A percentile compares a stretch with the other conserved stretches of the same genome.
Conservation (phyloP, 768 basidiomycete genomes). For the Russula earlei region DNA sequence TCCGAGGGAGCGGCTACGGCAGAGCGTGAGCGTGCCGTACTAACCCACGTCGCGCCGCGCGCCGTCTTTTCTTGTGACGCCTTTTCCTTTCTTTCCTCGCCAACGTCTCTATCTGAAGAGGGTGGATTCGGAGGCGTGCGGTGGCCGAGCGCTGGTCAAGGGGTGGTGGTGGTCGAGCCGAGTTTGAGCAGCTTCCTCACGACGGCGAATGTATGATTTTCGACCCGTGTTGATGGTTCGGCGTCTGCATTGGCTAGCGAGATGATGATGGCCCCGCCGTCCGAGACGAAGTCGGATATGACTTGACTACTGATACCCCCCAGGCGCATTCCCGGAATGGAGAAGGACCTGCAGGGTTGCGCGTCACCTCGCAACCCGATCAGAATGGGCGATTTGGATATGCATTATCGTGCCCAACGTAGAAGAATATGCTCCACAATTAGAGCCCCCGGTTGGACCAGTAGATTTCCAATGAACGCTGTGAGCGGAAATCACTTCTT, state of each 20-base stretch:
- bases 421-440: slow-evolving; percentile 32
- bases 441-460: neutral
- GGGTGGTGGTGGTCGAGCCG: too few species aligned
- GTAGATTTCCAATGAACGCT: slow-evolving; percentile 21
- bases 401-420: slow-evolving; percentile 31
- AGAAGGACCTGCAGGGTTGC: neutral
- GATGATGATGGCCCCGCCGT: slow-evolving; percentile 6
- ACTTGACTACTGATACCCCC: neutral
- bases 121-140: too few species aligned
- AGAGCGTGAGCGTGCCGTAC: neutral
- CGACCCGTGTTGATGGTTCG: neutral
- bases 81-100: too few species aligned
- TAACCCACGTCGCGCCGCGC: neutral
- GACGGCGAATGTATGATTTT: neutral
- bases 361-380: neutral
- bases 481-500: slow-evolving; percentile 27
- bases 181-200: neutral
- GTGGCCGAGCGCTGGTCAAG: too few species aligned
- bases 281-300: neutral
- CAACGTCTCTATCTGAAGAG: too few species aligned
- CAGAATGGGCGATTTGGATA: neutral
- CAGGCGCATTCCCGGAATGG: neutral
- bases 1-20: neutral
- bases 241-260: slow-evolving; percentile 5
- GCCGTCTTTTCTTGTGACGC: neutral